phyloP scores from a whole-genome alignment of 768 basidiomycete species.

The Gloeopeniophorella convolvens region DNA sequence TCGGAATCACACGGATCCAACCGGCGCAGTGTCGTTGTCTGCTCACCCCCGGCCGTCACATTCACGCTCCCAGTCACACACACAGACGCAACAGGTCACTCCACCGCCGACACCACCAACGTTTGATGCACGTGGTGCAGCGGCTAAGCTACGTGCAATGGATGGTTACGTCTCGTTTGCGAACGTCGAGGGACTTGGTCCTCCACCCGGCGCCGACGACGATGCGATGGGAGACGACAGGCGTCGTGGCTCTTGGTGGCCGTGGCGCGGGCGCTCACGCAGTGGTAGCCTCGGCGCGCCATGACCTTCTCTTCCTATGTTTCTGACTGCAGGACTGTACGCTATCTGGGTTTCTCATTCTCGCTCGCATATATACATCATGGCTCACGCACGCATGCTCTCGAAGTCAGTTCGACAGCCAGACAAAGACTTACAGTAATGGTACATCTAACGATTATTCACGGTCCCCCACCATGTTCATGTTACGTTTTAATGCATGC shows the following conservation, averaged over 20 bases:
- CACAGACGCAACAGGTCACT: conserved; percentile 15
- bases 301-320: neutral
- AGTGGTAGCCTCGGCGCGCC: conserved; percentile 5
- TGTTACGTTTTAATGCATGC: no score
- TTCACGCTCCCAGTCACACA: neutral
- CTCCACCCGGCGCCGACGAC: conserved; percentile 44
- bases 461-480: no score
- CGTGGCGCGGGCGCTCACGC: conserved; percentile 9
- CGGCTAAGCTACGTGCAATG: conserved; percentile 47
- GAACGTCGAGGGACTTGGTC: conserved; percentile 59
- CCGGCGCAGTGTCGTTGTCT: neutral
- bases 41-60: neutral
- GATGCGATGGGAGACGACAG: conserved; percentile 13
- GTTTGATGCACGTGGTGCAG: conserved; percentile 60
- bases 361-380: no score
- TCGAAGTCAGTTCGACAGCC: no score
- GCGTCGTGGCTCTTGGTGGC: conserved; percentile 11
- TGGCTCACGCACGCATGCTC: no score
- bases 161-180: conserved; percentile 66
- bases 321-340: neutral
- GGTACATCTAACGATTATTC: no score
- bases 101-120: conserved; percentile 28
- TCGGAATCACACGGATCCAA: conserved; percentile 13
- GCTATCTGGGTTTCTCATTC: neutral
- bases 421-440: no score